Evolutionary conservation across 2,329 filamentous ascomycete genomes (phyloP).

Genomic region (Nemania bipapillata): DNA sequence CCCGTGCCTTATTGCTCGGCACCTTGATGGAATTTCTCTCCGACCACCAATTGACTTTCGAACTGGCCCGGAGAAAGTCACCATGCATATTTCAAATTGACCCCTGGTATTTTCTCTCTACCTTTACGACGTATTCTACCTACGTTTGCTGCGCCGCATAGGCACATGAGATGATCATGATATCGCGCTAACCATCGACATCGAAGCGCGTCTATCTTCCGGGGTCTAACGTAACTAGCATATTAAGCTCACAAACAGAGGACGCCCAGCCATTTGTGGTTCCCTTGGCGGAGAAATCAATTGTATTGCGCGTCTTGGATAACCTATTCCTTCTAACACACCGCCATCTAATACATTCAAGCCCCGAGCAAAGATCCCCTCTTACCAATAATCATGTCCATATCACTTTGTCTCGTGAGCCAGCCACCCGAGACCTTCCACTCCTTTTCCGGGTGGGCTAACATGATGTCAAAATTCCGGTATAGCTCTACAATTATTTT

Average conservation of each 20-base stretch:
- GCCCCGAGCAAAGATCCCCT: conserved; percentile 5
- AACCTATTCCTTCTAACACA: neutral
- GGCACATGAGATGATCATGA: neutral
- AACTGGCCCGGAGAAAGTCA: neutral
- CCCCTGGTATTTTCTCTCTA: neutral
- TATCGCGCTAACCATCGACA: neutral
- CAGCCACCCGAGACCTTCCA: conserved; percentile 31
- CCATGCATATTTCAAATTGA: conserved; percentile 9
- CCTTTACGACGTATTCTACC: neutral
- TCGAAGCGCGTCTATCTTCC: neutral
- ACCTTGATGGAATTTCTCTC: neutral
- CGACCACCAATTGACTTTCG: neutral
- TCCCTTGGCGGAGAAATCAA: neutral
- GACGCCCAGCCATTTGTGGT: neutral
- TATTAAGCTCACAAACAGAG: neutral
- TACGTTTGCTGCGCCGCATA: neutral
- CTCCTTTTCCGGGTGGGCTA: conserved; percentile 16
- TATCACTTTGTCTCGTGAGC: conserved; percentile 30
- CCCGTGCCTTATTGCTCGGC: neutral
- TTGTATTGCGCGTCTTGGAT: neutral
- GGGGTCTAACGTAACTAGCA: neutral
- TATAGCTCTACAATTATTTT: conserved; percentile 36
- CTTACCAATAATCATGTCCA: conserved; percentile 19
- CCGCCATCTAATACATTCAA: neutral
- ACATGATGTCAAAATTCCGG: conserved; percentile 26